These are phyloP conservation scores for Peltaster fructicola DNA, from an alignment of 2,329 filamentous ascomycete genomes.

Conservation along the genomic window DNA sequence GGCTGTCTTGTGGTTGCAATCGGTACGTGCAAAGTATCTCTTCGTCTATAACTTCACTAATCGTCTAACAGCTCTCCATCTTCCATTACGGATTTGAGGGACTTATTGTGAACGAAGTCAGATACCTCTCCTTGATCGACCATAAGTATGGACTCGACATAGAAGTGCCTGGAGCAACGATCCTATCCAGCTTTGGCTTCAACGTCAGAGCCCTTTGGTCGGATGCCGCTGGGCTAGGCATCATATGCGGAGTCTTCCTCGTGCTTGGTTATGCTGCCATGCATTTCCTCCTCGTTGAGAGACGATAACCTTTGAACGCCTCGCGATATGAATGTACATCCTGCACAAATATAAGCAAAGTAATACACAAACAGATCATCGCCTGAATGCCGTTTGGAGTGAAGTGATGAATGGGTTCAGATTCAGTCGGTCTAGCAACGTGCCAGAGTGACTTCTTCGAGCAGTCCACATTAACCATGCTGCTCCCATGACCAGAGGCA, in stretches of 20 bases:
- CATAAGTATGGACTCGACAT: conserved; percentile 95
- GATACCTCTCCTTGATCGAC: conserved; percentile 74
- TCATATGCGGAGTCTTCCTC: conserved; percentile 71
- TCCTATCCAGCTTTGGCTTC: conserved; percentile 89
- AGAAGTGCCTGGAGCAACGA: conserved; percentile 83
- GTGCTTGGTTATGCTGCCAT: conserved; percentile 79
- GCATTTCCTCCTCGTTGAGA: conserved; percentile 87
- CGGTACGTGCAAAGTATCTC: conserved; percentile 33
- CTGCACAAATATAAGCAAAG: too few relatives aligned
- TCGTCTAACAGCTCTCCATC: conserved; percentile 51
- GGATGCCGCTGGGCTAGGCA: conserved; percentile 63
- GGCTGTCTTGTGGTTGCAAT: conserved; percentile 76
- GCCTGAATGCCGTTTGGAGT: too few relatives aligned
- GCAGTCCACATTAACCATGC: conserved; percentile 14
- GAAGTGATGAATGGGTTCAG: too few relatives aligned
- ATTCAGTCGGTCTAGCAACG: too few relatives aligned
- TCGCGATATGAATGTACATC: too few relatives aligned
- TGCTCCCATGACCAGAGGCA: conserved; percentile 12
- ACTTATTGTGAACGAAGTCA: conserved; percentile 91
- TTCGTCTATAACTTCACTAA: conserved; percentile 14
- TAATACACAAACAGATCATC: too few relatives aligned
- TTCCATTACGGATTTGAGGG: conserved; percentile 98
- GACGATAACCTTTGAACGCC: too few relatives aligned
- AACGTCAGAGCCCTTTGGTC: conserved; percentile 71
- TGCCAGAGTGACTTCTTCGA: too few relatives aligned